Evolutionary conservation across 75 land plant species (phyloP), one percentile per base, ranked within the genome.

Genomic region (Pinus tabuliformis): DNA sequence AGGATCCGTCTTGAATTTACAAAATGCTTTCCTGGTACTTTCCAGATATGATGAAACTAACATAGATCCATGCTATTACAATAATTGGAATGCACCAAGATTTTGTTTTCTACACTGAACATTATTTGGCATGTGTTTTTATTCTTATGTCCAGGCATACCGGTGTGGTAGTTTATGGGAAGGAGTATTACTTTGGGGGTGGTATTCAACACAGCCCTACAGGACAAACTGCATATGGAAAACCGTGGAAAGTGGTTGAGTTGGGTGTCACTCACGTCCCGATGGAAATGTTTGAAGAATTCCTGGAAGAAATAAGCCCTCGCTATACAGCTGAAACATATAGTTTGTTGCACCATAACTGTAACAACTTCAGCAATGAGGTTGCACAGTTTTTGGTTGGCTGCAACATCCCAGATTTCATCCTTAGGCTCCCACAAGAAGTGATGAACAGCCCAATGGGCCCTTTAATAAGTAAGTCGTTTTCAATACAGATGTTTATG

Each of bases 311-410:
- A 56, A 96, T 96, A 13, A 85, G 88, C 42, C 86, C 92, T 17
- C 88, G 99, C 3, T 96, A 88, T 73, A 93, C 97, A 9, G 90
- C 84, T 8, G 92, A 93, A 68, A 96, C 91, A 0, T 96, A 96
- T 68, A 94, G 75, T 72, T 79, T 96, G 65, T 77, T 96, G 56
- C 73, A 62, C 1, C 92, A 96, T 68, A 96, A 96, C 82, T 96
- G 99, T 79, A 96, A 96, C 78, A 96, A 96, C 77, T 96, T 96
- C 81, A 94, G 92, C 75, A 92, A 91, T 78, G 99, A 96, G 83
- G 89, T 96, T 59, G 86, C 93, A 4, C 97, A 96, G 70, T 96
- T 96, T 78, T 79, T 96, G 79, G 89, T 94, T 39, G 95, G 97
- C 9, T 56, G 82, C 14, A 64, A 83, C 52, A 92, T 96, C 61